Evolutionary conservation across 805 yeast genomes (phyloP), one percentile per base, ranked within the genome.

Genomic region (Candida nemodendra): DNA sequence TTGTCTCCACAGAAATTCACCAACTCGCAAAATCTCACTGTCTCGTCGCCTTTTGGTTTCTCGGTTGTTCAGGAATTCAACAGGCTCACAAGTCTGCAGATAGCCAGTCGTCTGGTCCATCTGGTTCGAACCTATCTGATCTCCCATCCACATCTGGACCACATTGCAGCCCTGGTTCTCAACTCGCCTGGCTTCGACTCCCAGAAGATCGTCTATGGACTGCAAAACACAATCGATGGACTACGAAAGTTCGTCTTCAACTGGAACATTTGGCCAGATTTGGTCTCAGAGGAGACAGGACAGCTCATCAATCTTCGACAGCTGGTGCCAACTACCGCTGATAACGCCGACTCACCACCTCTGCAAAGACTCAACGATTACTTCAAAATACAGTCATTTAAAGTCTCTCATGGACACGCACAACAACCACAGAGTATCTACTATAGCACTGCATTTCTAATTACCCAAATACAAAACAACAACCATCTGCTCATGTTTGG

Each of bases 121-220:
- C 45, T 58, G 5, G 54, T 80, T 2, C 54, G 62, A 6, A 64
- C 64, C 22, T 77, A 72, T 45, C 64, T 81, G 32, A 72, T 89
- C 18, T 77, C 96, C 1, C 97, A 89, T 59, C 77, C 91, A 0
- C 97, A 89, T 60, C 55, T 89, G 35, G 97, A 89, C 58, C 97
- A 89, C 57, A 68, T 87, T 11, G 56, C 74, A 8, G 85, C 83
- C 0, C 54, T 89, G 32, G 76, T 81, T 0, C 62, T 89, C 36
- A 88, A 88, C 54, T 76, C 90, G 3, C 86, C 95, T 0, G 68
- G 72, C 12, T 69, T 75, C 46, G 42, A 30, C 1, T 19, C 28
- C 3, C 29, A 39, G 5, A 81, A 75, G 51, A 50, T 52, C 3
- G 55, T 87, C 4, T 74, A 68, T 44, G 95, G 88, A 0, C 59